Evolutionary conservation across 441 rosid genomes (phyloP), one percentile per base, ranked within the genome.

Genomic region (Syzygium malaccense): DNA sequence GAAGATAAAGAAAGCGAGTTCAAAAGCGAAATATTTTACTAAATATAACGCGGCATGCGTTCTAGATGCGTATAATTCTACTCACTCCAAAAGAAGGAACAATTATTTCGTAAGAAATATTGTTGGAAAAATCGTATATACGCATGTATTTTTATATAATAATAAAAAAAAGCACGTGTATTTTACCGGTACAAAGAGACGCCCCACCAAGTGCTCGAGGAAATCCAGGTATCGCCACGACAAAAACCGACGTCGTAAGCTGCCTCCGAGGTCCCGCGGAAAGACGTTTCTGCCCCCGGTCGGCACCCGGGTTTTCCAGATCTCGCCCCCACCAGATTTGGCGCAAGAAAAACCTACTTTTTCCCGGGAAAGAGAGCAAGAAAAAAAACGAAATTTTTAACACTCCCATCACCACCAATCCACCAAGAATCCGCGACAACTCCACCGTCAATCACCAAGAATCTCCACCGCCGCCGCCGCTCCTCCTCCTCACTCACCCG

Each of bases 401-500:
- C 83, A 23, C 51, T 12, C 51, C 48, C 48, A 7, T 45, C 64
- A 25, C 26, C 58, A 20, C 23, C 64, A 58, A 25, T 58, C 64
- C 48, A 4, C 64, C 64, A 26, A 58, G n/a, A 58, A 58, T 5
- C 64, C 48, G 28, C 62, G 10, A 57, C 11, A 4, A 0, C 62
- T 25, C n/a, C 62, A 49, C 79, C 60, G 87, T 87, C 91, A 85
- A 85, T 79, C 85, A 14, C 23, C 41, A 54, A 33, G 56, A 68
- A 56, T 71, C 48, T 57, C 49, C 86, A 28, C 62, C 88, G 48
- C 41, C 41, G 41, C 62, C 88, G 48, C 48, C 48, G 48, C 48
- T 45, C 48, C 48, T 45, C 48, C 91, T 33, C 87, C 86, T 86
- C 92, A 4, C 86, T 86, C 92, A 4, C 30, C 55, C 71, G 85